Evolutionary conservation across 495 filamentous ascomycete species (phyloP).

Genomic region (Talaromyces liani): DNA sequence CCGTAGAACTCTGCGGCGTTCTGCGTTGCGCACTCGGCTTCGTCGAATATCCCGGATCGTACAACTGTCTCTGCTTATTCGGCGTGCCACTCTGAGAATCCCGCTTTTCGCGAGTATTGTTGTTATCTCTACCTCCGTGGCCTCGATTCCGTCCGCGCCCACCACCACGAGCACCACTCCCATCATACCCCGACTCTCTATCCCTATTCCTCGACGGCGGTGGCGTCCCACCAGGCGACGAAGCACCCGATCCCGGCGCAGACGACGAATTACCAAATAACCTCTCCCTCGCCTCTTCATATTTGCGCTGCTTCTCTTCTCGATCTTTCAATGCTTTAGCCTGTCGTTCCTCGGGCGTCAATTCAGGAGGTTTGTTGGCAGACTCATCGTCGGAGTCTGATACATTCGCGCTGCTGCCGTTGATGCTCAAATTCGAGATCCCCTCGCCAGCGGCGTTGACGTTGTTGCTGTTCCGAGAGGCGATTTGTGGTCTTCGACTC

Average conservation of each 20-base stretch:
- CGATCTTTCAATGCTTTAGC: constrained; percentile 64
- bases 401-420: constrained; percentile 50
- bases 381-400: constrained; percentile 55
- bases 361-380: constrained; percentile 44
- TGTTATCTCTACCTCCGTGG: constrained; percentile 16
- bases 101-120: constrained; percentile 32
- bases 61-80: constrained; percentile 48
- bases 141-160: constrained; percentile 34
- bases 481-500: constrained; percentile 64
- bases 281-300: constrained; percentile 75
- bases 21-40: constrained; percentile 54
- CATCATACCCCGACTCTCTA: constrained; percentile 18
- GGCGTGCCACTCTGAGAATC: constrained; percentile 40
- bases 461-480: constrained; percentile 20
- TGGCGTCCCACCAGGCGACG: constrained; percentile 54
- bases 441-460: constrained; percentile 50
- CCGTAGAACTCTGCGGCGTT: constrained; percentile 31
- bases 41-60: constrained; percentile 62
- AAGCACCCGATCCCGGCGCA: constrained; percentile 38
- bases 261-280: constrained; percentile 63
- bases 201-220: constrained; percentile 45
- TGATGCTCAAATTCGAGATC: constrained; percentile 43
- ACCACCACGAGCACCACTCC: constrained; percentile 10
- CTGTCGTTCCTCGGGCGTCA: constrained; percentile 64
- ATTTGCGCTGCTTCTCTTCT: constrained; percentile 83